Evolutionary conservation across 768 basidiomycete genomes (phyloP).

Genomic region (Crucibulum laeve): DNA sequence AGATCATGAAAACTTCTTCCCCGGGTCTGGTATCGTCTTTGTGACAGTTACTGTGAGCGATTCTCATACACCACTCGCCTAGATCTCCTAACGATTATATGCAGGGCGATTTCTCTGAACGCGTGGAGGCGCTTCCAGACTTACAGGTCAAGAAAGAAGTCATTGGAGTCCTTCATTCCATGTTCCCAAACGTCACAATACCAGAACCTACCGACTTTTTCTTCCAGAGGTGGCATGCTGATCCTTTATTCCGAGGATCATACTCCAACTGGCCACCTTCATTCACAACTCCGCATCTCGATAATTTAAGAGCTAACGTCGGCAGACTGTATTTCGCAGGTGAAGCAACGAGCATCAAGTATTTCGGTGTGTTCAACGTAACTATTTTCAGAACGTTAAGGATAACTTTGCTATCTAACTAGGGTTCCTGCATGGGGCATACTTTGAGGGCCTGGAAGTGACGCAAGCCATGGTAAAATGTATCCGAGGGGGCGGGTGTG

Average conservation of each 20-base stretch:
- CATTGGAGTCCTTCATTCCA: conserved; percentile 48
- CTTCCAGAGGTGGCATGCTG: conserved; percentile 49
- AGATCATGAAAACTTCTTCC: conserved; percentile 54
- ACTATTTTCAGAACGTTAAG: background rate
- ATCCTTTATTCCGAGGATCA: conserved; percentile 53
- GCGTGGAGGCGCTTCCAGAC: conserved; percentile 51
- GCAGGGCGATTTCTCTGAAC: conserved; percentile 57
- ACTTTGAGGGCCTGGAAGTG: conserved; percentile 45
- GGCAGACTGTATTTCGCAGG: conserved; percentile 58
- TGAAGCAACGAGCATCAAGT: conserved; percentile 53
- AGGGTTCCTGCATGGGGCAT: conserved; percentile 60
- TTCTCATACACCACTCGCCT: background rate
- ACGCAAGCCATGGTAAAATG: conserved; percentile 38
- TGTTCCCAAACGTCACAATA: conserved; percentile 53
- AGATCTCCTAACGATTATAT: background rate
- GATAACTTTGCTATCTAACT: conserved; percentile 4
- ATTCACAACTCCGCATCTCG: conserved; percentile 48
- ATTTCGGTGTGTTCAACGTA: conserved; percentile 41
- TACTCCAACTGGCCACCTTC: conserved; percentile 71
- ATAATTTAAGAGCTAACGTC: conserved; percentile 54
- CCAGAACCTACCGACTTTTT: conserved; percentile 55
- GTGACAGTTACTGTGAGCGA: conserved; percentile 41
- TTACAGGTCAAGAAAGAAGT: conserved; percentile 47
- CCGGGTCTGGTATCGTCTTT: conserved; percentile 55
- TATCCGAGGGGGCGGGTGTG: conserved; percentile 21